These are phyloP conservation scores for Boletus coccyginus DNA, from an alignment of 768 basidiomycete genomes.

Conservation along the genomic window DNA sequence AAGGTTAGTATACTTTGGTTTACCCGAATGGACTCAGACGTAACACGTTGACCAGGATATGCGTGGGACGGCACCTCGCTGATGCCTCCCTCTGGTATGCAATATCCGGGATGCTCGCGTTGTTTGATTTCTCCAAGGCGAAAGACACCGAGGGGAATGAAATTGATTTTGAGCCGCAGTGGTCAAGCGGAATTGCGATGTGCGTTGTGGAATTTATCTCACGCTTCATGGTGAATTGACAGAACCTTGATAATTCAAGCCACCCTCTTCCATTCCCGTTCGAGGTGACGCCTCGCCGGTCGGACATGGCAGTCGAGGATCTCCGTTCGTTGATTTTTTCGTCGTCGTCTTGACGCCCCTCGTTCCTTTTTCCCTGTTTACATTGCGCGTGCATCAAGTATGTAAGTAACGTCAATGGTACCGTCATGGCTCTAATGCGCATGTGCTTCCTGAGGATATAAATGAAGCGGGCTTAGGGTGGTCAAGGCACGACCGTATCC, in stretches of 20 bases:
- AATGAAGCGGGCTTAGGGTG: not conserved
- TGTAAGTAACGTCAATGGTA: not conserved
- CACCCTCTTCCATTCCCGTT: constrained; percentile 17
- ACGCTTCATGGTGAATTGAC: not conserved
- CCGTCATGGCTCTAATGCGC: not conserved
- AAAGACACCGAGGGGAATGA: constrained; percentile 22
- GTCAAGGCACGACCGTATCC: not conserved
- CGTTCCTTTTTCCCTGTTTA: not conserved
- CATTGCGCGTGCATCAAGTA: not conserved
- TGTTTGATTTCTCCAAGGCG: constrained; percentile 27
- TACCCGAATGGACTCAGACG: not conserved
- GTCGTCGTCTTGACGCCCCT: not conserved
- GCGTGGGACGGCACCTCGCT: constrained; percentile 24
- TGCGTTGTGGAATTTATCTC: not conserved
- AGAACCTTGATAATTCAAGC: constrained; percentile 8
- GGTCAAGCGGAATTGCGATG: constrained; percentile 18
- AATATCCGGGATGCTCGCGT: constrained; percentile 26
- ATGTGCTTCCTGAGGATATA: not conserved
- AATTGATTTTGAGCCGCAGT: constrained; percentile 17
- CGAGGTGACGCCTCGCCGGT: constrained; percentile 8
- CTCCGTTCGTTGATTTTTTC: not conserved
- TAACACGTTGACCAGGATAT: constrained; percentile 13
- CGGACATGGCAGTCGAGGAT: constrained; percentile 1
- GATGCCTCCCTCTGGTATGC: constrained; percentile 29
- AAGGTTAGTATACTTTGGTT: constrained; percentile 9